Base-by-base conservation (phyloP, 2,329 filamentous ascomycete species). In the Aspergillus neoniger region DNA sequence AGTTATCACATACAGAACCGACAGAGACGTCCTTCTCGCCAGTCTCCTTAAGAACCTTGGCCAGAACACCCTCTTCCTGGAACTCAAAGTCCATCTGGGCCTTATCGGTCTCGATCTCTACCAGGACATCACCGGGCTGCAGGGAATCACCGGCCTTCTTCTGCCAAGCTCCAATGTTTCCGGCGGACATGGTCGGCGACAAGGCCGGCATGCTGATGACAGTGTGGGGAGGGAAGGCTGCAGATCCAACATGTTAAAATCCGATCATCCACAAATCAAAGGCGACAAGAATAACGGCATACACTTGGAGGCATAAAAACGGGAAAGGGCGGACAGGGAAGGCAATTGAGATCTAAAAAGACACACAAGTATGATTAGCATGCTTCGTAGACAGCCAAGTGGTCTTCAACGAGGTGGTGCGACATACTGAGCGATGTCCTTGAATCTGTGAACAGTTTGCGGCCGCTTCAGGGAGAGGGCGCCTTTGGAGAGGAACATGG, bases 21-120 rank as follows among this genome's bases (percentile, higher is more conserved):
- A 99, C 92, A 30, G 94, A 79, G 64, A 99, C 83, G 77, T 99
- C 95, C 85, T 98, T 99, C 79, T 89, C 90, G 67, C 96, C 96
- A 62, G 90, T 89, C 49, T 96, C 91, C 82, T 92, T 95, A 74
- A 99, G 83, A 66, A 98, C 86, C 86, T 96, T 96, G 73, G 95
- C 94, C 69, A 99, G 85, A 63, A 96, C 86, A 83, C 94, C 95
- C 77, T 98, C 95, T 74, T 99, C 95, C 81, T 99, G 95, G 81
- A 96, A 98, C 81, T 99, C 95, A 78, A 99, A 98, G 83, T 99
- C 95, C 95, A 99, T 99, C 83, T 98, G 95, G 67, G 95, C 95
- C 86, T 99, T 99, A 82, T 99, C 95, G 72, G 95, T 99, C 86
- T 99, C 95, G 73, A 98, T 96, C 85, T 96, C 93, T 69, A 96